Evolutionary conservation across 345 rosid species (phyloP).

Genomic region (Odontarrhena argentea): DNA sequence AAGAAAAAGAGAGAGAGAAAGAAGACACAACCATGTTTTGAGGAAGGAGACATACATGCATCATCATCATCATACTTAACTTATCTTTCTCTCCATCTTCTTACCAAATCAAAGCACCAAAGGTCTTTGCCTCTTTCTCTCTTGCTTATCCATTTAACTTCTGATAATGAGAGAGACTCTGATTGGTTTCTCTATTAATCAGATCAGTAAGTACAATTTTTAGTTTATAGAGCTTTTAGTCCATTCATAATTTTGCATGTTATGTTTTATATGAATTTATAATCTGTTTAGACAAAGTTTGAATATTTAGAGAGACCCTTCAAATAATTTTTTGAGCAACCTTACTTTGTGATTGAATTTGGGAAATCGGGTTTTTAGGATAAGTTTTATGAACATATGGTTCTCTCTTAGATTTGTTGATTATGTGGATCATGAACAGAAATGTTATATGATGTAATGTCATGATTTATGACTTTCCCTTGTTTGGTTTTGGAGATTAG

Average conservation of each 20-base stretch:
- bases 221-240: not conserved
- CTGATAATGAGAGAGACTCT: slow-evolving; percentile 19
- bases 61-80: slow-evolving; percentile 36
- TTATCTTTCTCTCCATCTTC: slow-evolving; percentile 35
- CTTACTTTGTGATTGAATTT: slow-evolving; percentile 4
- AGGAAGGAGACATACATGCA: slow-evolving; percentile 50
- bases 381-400: not conserved
- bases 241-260: slow-evolving; percentile 35
- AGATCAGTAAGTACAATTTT: slow-evolving; percentile 23
- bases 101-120: slow-evolving; percentile 34
- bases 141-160: slow-evolving; percentile 2
- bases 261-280: slow-evolving; percentile 9
- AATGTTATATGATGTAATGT: not conserved
- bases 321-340: not conserved
- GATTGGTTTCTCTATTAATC: slow-evolving; percentile 25
- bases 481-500: slow-evolving; percentile 33
- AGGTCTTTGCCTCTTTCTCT: slow-evolving; percentile 34
- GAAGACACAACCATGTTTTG: slow-evolving; percentile 43
- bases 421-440: slow-evolving; percentile 18
- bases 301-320: slow-evolving; percentile 20
- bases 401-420: slow-evolving; percentile 24
- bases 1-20: slow-evolving; percentile 23
- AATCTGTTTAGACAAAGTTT: slow-evolving; percentile 24
- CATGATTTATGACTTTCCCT: slow-evolving; percentile 13
- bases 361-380: slow-evolving; percentile 6